Base-by-base conservation (phyloP, 768 basidiomycete species). In the Steccherinum ochraceum region DNA sequence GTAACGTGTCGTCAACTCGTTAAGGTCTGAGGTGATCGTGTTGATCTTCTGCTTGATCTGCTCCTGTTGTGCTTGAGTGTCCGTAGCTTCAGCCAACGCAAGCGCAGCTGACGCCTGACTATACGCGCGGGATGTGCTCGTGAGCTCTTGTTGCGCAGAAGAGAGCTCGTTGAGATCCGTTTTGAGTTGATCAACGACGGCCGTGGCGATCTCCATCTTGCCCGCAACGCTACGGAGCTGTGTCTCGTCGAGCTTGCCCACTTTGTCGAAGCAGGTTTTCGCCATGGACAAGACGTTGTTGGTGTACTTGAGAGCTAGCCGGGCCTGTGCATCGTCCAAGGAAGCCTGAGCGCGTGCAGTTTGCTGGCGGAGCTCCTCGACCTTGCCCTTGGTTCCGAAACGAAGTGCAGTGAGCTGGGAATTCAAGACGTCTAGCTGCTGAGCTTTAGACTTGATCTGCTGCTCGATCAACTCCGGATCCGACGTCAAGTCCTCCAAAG, bases 401-500 rank as follows among this genome's bases (percentile, higher is more conserved):
- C 53, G 49, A 30, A 63, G 52, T 0, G 56, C 24, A 1, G 59
- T 56, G 11, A 66, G 51, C 44, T 58, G 58, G 5, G 49, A 13
- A 25, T 63, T 62, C 45, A 66, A 58, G 10, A 49, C 52, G 46
- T 66, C 64, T 23, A 66, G 57, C 24, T 58, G 57, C 27, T 52
- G 51, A 3, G 61, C 57, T 45, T 63, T 66, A 48, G 35, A 19
- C 45, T 57, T 48, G 42, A 66, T 60, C 26, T 64, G 63, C 20
- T 55, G 48, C 21, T 53, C 51, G 21, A 66, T 63, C 24, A 63
- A 41, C 10, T 61, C 64, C n/a, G 53, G 30, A 47, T 60, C 53
- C 16, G 53, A 49, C 2, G 64, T 64, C 19, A 66, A 56, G 46
- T 66, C 64, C 45, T 64, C 63, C 57, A 61, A 46, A 1, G 58